Percentiles rank a stretch among this genome's conserved stretches.
Evolutionary conservation across 2,329 filamentous ascomycete genomes (phyloP).

Genomic region (Pestalotiopsis sp.): DNA sequence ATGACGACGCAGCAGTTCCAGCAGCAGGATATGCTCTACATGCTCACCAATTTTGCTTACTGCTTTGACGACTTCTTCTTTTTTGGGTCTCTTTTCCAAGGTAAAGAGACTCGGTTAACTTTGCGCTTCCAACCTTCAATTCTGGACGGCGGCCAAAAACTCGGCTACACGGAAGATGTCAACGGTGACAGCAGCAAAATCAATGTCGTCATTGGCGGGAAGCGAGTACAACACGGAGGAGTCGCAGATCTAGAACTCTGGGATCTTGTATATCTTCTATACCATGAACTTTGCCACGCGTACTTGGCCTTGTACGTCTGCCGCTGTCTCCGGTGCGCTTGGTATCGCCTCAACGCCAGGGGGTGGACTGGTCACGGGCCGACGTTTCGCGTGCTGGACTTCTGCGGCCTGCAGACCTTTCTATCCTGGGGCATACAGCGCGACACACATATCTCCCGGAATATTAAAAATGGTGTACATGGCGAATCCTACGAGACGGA

Average conservation of each 20-base stretch:
- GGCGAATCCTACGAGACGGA: not conserved
- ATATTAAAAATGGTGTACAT: not conserved
- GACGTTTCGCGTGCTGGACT: not conserved
- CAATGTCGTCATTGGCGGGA: too few species aligned
- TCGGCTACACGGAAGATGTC: too few species aligned
- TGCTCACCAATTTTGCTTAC: not conserved
- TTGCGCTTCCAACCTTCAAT: too few species aligned
- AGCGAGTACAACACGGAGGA: not conserved
- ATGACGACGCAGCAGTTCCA: not conserved
- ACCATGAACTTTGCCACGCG: not conserved
- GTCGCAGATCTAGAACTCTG: not conserved
- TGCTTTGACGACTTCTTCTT: conserved; percentile 1
- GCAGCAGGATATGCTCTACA: not conserved
- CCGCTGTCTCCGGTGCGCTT: not conserved
- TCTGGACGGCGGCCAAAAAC: too few species aligned
- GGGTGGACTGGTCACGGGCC: not conserved
- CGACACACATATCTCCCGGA: not conserved
- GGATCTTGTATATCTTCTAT: not conserved
- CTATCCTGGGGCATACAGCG: not conserved
- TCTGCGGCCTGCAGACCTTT: not conserved
- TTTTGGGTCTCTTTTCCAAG: not conserved
- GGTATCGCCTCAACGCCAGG: not conserved
- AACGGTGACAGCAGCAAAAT: too few species aligned
- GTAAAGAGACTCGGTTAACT: not conserved
- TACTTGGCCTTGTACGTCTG: not conserved